These are phyloP conservation scores for Simplicillium aogashimaense DNA, from an alignment of 2,329 filamentous ascomycete genomes.

Conservation along the genomic window DNA sequence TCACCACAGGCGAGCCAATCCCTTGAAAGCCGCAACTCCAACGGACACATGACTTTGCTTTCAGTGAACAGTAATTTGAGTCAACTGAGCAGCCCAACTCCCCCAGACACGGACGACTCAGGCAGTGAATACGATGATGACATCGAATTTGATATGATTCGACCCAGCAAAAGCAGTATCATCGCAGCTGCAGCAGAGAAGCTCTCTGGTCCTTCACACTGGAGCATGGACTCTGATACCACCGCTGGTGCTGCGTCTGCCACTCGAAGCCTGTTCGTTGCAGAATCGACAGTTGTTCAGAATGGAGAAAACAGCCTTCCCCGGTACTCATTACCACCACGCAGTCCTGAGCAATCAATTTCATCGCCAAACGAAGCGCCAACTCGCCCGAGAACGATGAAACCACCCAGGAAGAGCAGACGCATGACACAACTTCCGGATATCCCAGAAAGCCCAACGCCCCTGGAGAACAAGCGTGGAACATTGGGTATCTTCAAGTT, in stretches of 20 bases:
- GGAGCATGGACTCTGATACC: constrained; percentile 6
- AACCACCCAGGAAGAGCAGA: constrained; percentile 43
- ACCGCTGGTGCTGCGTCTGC: constrained; percentile 5
- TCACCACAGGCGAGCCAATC: too few species aligned
- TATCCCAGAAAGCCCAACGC: constrained; percentile 52
- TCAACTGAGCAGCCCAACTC: constrained; percentile 41
- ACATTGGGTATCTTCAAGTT: constrained; percentile 58
- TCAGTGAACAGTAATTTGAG: constrained; percentile 17
- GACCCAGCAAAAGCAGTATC: constrained; percentile 13
- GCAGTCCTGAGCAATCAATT: not conserved
- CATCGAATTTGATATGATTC: constrained; percentile 12
- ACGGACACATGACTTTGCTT: constrained; percentile 21
- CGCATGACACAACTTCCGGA: constrained; percentile 52
- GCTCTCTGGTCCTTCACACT: constrained; percentile 5
- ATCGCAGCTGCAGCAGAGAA: not conserved
- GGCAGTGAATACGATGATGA: constrained; percentile 23
- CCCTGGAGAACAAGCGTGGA: constrained; percentile 45
- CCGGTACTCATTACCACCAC: not conserved
- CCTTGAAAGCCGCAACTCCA: not conserved
- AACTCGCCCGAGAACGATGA: constrained; percentile 35
- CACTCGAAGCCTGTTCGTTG: constrained; percentile 10
- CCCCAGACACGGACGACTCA: constrained; percentile 41
- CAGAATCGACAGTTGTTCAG: constrained; percentile 19
- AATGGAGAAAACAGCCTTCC: not conserved
- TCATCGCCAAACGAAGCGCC: constrained; percentile 1